These are phyloP conservation scores for Boletus reticuloceps DNA, from an alignment of 768 basidiomycete genomes.

Conservation along the genomic window DNA sequence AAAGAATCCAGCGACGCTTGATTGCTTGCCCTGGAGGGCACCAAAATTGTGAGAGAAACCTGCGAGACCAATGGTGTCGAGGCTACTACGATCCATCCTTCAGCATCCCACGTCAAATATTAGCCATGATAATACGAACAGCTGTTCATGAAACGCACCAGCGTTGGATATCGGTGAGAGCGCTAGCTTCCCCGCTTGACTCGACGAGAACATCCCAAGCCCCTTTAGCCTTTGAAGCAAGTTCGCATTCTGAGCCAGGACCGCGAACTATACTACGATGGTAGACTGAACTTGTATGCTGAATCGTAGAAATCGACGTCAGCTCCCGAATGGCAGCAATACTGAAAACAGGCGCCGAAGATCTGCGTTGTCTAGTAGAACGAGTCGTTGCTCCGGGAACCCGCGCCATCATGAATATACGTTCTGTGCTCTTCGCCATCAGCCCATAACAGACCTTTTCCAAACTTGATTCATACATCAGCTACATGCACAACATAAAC, in stretches of 20 bases:
- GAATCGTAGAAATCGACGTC: background rate
- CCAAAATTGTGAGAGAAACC: too few species aligned
- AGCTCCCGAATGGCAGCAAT: background rate
- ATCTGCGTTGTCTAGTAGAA: background rate
- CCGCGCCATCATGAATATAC: background rate
- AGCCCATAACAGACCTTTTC: conserved; percentile 27
- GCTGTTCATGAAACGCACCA: too few species aligned
- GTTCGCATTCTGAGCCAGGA: background rate
- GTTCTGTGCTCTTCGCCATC: background rate
- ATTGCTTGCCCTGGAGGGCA: too few species aligned
- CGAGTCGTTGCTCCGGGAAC: too few species aligned
- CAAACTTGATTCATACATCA: conserved; percentile 1
- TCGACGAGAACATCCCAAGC: conserved; percentile 29
- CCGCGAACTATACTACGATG: background rate
- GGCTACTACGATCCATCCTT: too few species aligned
- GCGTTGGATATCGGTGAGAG: too few species aligned
- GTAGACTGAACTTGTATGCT: conserved; percentile 10
- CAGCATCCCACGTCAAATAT: too few species aligned
- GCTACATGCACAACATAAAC: background rate
- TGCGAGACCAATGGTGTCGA: too few species aligned
- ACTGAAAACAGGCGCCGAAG: background rate
- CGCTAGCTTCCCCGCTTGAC: conserved; percentile 25
- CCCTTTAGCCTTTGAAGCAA: conserved; percentile 21
- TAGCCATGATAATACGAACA: too few species aligned
- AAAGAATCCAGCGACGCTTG: too few species aligned